Evolutionary conservation across 1,284 basidiomycete species (phyloP).

Genomic region (Malassezia pachydermatis): DNA sequence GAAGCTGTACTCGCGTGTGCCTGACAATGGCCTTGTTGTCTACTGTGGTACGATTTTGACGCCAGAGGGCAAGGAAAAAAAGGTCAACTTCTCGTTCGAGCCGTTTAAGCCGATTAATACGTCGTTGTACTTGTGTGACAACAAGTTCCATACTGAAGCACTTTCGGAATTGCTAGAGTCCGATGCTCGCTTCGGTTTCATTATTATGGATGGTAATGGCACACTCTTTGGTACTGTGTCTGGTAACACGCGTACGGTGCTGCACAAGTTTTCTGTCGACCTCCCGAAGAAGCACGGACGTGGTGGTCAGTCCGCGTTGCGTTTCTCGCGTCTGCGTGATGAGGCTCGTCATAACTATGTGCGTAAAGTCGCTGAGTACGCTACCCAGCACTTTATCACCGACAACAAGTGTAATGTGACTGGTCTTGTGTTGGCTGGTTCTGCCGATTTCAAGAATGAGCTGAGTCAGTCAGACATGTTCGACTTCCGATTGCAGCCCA

Average conservation of each 20-base stretch:
- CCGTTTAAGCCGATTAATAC: conserved; percentile 92
- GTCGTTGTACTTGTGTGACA: conserved; percentile 89
- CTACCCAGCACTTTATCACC: conserved; percentile 96
- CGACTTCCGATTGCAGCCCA: conserved; percentile 66
- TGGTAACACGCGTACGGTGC: conserved; percentile 91
- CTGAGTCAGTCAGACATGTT: conserved; percentile 94
- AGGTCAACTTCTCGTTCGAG: conserved; percentile 78
- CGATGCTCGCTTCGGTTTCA: conserved; percentile 96
- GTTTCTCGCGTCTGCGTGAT: conserved; percentile 98
- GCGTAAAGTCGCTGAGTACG: conserved; percentile 90
- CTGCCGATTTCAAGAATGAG: conserved; percentile 98
- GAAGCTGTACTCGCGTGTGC: conserved; percentile 80
- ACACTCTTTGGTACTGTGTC: conserved; percentile 90
- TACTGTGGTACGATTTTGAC: conserved; percentile 86
- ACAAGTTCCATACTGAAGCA: conserved; percentile 98
- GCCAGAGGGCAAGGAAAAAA: conserved; percentile 93
- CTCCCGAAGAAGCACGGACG: conserved; percentile 99
- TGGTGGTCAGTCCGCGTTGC: conserved; percentile 98
- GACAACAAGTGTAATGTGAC: conserved; percentile 97
- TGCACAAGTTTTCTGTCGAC: conserved; percentile 98
- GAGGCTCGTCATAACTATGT: conserved; percentile 99
- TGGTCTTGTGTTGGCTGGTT: conserved; percentile 92
- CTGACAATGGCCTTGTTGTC: conserved; percentile 91
- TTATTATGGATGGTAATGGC: conserved; percentile 98
- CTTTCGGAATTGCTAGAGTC: conserved; percentile 92